Evolutionary conservation across 331 rosid genomes (phyloP).

Genomic region (Erythrophleum ivorense): DNA sequence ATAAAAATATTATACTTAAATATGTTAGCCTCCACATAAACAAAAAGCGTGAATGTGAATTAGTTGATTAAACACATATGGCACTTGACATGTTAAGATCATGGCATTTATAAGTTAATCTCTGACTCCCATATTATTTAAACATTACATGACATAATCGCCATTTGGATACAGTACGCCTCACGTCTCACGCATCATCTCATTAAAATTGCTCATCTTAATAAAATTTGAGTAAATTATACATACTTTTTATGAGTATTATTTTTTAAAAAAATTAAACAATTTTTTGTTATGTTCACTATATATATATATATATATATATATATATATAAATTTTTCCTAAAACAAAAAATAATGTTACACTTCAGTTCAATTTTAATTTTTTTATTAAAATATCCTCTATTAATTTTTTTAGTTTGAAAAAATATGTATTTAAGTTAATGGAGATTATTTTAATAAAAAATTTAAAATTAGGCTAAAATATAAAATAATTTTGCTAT

Average conservation of each 20-base stretch:
- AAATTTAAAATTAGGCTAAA: too few species aligned
- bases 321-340: neutral
- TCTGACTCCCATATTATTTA: neutral
- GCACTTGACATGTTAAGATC: slow-evolving; percentile 43
- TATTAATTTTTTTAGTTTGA: neutral
- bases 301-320: too few species aligned
- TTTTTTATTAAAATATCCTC: neutral
- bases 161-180: neutral
- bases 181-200: slow-evolving; percentile 1
- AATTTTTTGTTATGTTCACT: too few species aligned
- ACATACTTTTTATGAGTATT: neutral
- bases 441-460: too few species aligned
- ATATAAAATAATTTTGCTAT: too few species aligned
- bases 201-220: neutral
- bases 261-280: too few species aligned
- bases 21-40: neutral
- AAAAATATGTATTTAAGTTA: too few species aligned
- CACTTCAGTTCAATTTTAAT: too few species aligned
- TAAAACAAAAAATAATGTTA: neutral
- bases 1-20: neutral
- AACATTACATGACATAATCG: neutral
- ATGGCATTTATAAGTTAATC: slow-evolving; percentile 9
- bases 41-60: neutral
- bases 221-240: neutral
- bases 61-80: neutral